phyloP scores from a whole-genome alignment of 306 rosid genomes.

The Citrullus amarus region DNA sequence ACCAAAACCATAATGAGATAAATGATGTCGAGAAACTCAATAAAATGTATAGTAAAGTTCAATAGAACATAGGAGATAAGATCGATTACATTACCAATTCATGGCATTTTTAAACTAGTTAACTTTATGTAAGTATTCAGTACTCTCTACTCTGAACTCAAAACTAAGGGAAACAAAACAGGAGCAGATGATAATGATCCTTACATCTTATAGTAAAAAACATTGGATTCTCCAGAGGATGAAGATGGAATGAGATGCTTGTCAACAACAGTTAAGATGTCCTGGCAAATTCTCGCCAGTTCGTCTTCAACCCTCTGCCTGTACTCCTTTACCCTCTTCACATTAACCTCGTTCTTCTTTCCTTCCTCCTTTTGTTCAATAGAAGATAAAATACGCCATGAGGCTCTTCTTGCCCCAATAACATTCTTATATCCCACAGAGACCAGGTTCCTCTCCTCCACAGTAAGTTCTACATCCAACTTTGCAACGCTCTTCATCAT shows the following conservation, averaged over 20 bases:
- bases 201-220: constrained; percentile 34
- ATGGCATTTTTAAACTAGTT: not conserved
- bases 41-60: not conserved
- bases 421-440: constrained; percentile 39
- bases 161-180: not conserved
- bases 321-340: constrained; percentile 1
- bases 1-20: not conserved
- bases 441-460: constrained; percentile 28
- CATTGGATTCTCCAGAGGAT: constrained; percentile 25
- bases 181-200: not conserved
- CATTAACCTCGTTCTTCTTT: constrained; percentile 19
- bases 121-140: not conserved
- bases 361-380: constrained; percentile 34
- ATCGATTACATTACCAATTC: not conserved
- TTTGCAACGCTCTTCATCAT: constrained; percentile 28
- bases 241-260: constrained; percentile 35
- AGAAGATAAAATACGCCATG: constrained; percentile 37
- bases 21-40: not conserved
- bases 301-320: constrained; percentile 20
- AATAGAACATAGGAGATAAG: not conserved
- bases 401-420: constrained; percentile 33
- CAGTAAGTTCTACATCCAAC: constrained; percentile 11
- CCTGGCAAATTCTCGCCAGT: constrained; percentile 24
- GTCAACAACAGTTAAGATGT: constrained; percentile 26
- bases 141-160: not conserved